Conservation (phyloP, 2,329 filamentous ascomycete species). For the Paramyrothecium roridum region DNA sequence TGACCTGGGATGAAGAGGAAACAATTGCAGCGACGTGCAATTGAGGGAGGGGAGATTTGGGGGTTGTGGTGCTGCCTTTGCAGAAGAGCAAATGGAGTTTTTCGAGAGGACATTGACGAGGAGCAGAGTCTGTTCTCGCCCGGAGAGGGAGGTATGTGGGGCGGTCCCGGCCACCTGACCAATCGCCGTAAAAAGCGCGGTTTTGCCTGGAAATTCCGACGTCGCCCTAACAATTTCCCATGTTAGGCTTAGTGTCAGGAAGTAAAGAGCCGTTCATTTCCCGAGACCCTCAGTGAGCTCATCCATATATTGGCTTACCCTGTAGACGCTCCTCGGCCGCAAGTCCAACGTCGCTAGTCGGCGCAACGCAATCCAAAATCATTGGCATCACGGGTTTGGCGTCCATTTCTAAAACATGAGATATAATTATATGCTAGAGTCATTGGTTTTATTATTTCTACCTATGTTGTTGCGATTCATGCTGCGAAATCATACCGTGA, state of each 20-base stretch:
- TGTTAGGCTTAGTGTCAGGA: constrained; percentile 4
- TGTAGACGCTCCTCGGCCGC: no score
- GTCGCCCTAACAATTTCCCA: constrained; percentile 34
- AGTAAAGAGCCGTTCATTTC: neutral
- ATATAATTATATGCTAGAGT: no score
- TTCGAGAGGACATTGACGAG: constrained; percentile 36
- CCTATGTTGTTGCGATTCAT: no score
- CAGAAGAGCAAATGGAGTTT: constrained; percentile 42
- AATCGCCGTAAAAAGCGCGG: constrained; percentile 31
- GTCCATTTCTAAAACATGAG: no score
- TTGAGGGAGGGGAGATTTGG: constrained; percentile 61
- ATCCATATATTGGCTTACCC: constrained; percentile 18
- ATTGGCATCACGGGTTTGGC: no score
- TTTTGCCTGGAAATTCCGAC: constrained; percentile 37
- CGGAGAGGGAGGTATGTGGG: constrained; percentile 35
- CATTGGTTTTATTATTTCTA: no score
- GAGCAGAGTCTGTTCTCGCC: constrained; percentile 34
- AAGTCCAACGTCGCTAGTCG: no score
- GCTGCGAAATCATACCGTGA: no score
- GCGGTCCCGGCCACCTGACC: constrained; percentile 25
- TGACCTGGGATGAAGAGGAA: constrained; percentile 49
- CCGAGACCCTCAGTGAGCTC: constrained; percentile 6
- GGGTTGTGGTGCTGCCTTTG: constrained; percentile 46
- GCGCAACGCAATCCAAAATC: no score
- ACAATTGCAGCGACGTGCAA: constrained; percentile 63